Base-by-base conservation (phyloP, 2,329 filamentous ascomycete genomes). In the Epichloe sylvatica region DNA sequence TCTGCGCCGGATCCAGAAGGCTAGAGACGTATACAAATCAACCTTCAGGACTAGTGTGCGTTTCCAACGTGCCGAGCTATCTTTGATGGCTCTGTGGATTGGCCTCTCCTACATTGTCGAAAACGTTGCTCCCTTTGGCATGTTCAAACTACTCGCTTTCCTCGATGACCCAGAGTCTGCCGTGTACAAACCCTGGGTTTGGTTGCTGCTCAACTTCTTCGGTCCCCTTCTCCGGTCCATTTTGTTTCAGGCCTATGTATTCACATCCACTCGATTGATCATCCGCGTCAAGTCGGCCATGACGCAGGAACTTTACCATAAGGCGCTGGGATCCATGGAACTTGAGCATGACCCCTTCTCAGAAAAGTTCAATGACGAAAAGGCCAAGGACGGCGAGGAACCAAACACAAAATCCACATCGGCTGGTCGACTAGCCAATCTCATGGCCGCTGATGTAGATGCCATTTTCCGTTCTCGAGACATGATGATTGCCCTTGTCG, bases 401-500 rank as follows among this genome's bases (percentile, higher is more conserved):
- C 52, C 52, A 15, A 51, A 56, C 12, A 53, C 62, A 23, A 65
- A 63, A 51, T 63, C 63, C 9, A 68, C 73, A 2, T 73, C 75
- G 3, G 69, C 74, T 7, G 74, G 75, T 15, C 67, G 72, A 15
- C 60, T 78, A 43, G 73, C 74, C 13, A 80, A 77, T 50, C 65
- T 80, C 48, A 78, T 80, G 74, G 73, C 75, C 8, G 74, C 74
- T 30, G 77, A 80, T 54, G 67, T 80, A 9, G 75, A 80, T 49
- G 73, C 75, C 30, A 68, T 80, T 34, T 74, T 68, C 51, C 68
- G 62, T 25, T 69, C 74, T 8, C 68, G 75, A 37, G 76, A 80
- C 53, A 62, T 77, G 9, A 63, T 78, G 40, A 64, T 74, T 45
- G 64, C 73, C 12, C 49, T 61, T 2, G 62, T 71, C 34, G 73